Conservation (phyloP, 768 basidiomycete species). For the Pisolithus orientalis region DNA sequence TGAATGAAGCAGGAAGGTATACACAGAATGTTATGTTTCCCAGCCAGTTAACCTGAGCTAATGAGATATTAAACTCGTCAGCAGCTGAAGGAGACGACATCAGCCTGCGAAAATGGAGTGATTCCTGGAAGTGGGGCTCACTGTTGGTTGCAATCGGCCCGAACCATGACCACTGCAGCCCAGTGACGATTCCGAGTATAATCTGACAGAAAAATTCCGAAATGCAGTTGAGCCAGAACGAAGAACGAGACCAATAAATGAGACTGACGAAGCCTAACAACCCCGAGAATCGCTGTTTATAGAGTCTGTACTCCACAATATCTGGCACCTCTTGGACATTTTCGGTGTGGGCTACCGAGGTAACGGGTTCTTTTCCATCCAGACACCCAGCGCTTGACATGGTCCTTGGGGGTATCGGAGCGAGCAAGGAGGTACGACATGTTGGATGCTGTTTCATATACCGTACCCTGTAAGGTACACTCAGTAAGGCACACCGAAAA, state of each 20-base stretch:
- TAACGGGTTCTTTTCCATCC: not conserved
- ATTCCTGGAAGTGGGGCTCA: slow-evolving; percentile 21
- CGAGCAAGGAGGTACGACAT: no score
- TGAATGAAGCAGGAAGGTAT: slow-evolving; percentile 51
- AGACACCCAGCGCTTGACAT: not conserved
- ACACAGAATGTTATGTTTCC: slow-evolving; percentile 58
- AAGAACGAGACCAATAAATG: not conserved
- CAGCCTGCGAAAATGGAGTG: not conserved
- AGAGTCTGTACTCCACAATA: slow-evolving; percentile 46
- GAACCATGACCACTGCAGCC: slow-evolving; percentile 77
- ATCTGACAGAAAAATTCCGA: slow-evolving; percentile 33
- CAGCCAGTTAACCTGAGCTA: slow-evolving; percentile 70
- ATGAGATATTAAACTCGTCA: slow-evolving; percentile 52
- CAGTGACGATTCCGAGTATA: slow-evolving; percentile 53
- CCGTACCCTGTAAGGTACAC: no score
- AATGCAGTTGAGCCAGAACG: not conserved
- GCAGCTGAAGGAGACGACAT: slow-evolving; percentile 35
- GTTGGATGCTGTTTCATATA: no score
- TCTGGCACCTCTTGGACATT: not conserved
- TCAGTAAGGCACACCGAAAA: no score
- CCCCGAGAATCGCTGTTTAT: slow-evolving; percentile 64
- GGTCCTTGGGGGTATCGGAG: not conserved
- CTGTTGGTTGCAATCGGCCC: slow-evolving; percentile 73
- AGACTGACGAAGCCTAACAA: slow-evolving; percentile 48
- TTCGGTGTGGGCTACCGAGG: not conserved